Evolutionary conservation across 805 yeast species (phyloP).

Genomic region (Jamesozyma gamospora): DNA sequence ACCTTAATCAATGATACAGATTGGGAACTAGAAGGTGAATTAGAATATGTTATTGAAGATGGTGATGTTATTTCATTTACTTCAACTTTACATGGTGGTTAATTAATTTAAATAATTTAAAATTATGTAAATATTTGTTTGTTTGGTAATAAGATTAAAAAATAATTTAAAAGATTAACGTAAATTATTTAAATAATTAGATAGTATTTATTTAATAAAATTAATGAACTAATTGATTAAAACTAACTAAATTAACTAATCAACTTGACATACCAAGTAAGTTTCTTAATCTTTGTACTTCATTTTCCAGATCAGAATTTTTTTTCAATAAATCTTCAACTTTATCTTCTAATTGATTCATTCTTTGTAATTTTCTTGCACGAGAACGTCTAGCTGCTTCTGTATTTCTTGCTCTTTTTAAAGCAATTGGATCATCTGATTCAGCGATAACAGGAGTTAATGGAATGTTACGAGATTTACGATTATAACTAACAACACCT

Average conservation of each 20-base stretch:
- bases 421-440: conserved; percentile 52
- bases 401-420: conserved; percentile 89
- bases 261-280: conserved; percentile 20
- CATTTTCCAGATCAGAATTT: conserved; percentile 52
- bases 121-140: too few relatives aligned
- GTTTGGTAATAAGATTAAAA: too few relatives aligned
- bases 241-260: not conserved
- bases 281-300: conserved; percentile 50
- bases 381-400: conserved; percentile 95
- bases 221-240: not conserved
- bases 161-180: too few relatives aligned
- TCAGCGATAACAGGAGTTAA: conserved; percentile 59
- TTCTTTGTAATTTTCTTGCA: conserved; percentile 84
- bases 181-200: too few relatives aligned
- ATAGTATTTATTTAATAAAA: too few relatives aligned
- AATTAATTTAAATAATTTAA: too few relatives aligned
- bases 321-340: conserved; percentile 54
- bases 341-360: conserved; percentile 69
- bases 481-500: conserved; percentile 66
- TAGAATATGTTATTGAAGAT: conserved; percentile 62
- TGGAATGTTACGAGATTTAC: conserved; percentile 67
- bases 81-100: conserved; percentile 93
- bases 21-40: conserved; percentile 92
- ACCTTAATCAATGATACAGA: conserved; percentile 90
- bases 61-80: conserved; percentile 81